Evolutionary conservation across 2,329 filamentous ascomycete species (phyloP).

Genomic region (Aschersonia sp.): DNA sequence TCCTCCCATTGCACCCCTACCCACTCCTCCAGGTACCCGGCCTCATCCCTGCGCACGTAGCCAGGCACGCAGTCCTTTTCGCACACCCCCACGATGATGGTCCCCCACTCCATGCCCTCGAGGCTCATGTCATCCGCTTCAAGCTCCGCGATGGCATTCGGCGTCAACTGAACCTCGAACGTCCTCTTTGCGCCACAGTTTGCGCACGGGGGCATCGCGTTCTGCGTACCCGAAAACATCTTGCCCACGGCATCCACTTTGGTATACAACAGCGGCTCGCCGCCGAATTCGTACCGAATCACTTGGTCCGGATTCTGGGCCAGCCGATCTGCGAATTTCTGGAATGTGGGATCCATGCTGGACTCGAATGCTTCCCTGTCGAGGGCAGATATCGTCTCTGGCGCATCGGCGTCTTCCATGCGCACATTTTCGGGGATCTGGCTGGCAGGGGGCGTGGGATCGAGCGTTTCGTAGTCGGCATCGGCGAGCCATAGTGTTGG

Average conservation of each 20-base stretch:
- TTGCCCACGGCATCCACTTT: conserved; percentile 62
- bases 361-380: conserved; percentile 63
- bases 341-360: conserved; percentile 59
- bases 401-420: conserved; percentile 23
- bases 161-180: conserved; percentile 87
- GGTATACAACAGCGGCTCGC: conserved; percentile 65
- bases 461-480: conserved; percentile 82
- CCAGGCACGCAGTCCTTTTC: conserved; percentile 57
- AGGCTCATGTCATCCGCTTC: conserved; percentile 60
- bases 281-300: conserved; percentile 66
- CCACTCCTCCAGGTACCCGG: conserved; percentile 88
- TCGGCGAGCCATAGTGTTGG: conserved; percentile 67
- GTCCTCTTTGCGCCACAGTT: conserved; percentile 62
- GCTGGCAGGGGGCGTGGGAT: conserved; percentile 30
- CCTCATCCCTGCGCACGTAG: conserved; percentile 42
- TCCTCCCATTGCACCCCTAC: conserved; percentile 98
- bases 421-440: conserved; percentile 33
- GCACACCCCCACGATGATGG: conserved; percentile 76
- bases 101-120: conserved; percentile 97
- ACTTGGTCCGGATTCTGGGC: conserved; percentile 72
- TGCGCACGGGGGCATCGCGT: conserved; percentile 53
- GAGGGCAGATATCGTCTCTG: conserved; percentile 28
- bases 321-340: conserved; percentile 65
- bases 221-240: conserved; percentile 24
- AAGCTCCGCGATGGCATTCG: conserved; percentile 77